Base-by-base conservation (phyloP, 495 filamentous ascomycete genomes). In the Trichoderma reesei region DNA sequence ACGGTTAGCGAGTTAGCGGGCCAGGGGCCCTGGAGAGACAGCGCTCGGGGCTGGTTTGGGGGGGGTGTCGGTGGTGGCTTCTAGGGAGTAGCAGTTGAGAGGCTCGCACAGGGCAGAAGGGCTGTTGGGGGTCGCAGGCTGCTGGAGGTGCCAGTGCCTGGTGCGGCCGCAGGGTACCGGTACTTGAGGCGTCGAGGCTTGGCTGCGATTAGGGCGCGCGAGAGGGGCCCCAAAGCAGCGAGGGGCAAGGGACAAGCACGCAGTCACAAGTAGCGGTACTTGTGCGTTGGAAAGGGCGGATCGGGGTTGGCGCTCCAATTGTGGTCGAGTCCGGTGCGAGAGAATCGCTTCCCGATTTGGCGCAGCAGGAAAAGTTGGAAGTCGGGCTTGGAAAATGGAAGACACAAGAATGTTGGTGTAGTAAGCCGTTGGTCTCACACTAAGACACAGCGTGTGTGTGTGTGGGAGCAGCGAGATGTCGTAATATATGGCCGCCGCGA, bases 1-100 rank as follows among this genome's bases (percentile, higher is more conserved):
- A n/a, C n/a, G n/a, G n/a, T n/a, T n/a, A n/a, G n/a, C n/a, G 34
- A 8, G 51, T 56, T 56, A 56, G 26, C 51, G 51, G 51, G 51
- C 51, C 20, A 56, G n/a, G 31, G 31, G 51, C 51, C 51, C 20
- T 34, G 51, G 20, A 31, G 31, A 26, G 7, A 9, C 18, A 20
- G 5, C 20, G 16, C 26, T 34, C 13, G 20, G 20, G 51, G 51
- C 8, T 9, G n/a, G 18, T 9, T 33, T 9, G 0, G 26, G 4
- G 48, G 20, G 51, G 1, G 51, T 56, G 51, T 14, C 51, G 34
- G 51, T 26, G 51, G 26, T 31, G n/a, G 20, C 7, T 31, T 56
- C 51, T 26, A 56, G 51, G 51, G 51, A 56, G 51, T 4, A 18
- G 4, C 46, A 51, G 46, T 18, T 3, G 26, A 51, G 41, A 11